These are phyloP conservation scores for Cystoderma amianthinum DNA, from an alignment of 768 basidiomycete species.

Conservation along the genomic window DNA sequence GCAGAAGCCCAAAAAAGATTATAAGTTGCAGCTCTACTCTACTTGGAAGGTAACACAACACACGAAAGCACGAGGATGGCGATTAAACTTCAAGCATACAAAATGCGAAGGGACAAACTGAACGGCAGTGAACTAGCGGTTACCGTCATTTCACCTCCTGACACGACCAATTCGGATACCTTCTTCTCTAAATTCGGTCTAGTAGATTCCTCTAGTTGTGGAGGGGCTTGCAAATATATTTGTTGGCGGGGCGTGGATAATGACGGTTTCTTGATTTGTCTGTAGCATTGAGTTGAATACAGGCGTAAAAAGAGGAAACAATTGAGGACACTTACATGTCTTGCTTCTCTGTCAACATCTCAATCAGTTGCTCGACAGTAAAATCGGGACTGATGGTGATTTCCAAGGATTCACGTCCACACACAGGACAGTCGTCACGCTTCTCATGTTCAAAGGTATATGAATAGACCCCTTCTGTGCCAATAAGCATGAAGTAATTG, in stretches of 20 bases:
- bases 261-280: slow-evolving; percentile 97
- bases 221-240: slow-evolving; percentile 92
- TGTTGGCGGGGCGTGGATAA: slow-evolving; percentile 69
- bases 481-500: slow-evolving; percentile 98
- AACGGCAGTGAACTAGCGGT: slow-evolving; percentile 90
- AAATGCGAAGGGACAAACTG: slow-evolving; percentile 63
- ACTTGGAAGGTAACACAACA: too few species aligned
- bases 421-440: slow-evolving; percentile 92
- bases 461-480: slow-evolving; percentile 94
- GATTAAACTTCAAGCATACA: slow-evolving; percentile 33
- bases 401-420: slow-evolving; percentile 85
- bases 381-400: slow-evolving; percentile 61
- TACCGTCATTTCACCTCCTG: slow-evolving; percentile 77
- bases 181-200: slow-evolving; percentile 88
- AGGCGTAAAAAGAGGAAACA: neutral
- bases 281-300: slow-evolving; percentile 18
- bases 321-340: slow-evolving; percentile 62
- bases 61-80: too few species aligned
- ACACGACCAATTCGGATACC: slow-evolving; percentile 71
- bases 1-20: too few species aligned
- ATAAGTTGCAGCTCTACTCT: too few species aligned
- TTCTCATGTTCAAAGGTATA: slow-evolving; percentile 96
- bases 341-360: slow-evolving; percentile 79
- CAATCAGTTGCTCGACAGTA: slow-evolving; percentile 85
- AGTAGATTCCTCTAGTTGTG: slow-evolving; percentile 83